A percentile compares a stretch with the other conserved stretches of the same genome.
Conservation (phyloP, 352 stramenopile species). For the Pythium oligandrum region DNA sequence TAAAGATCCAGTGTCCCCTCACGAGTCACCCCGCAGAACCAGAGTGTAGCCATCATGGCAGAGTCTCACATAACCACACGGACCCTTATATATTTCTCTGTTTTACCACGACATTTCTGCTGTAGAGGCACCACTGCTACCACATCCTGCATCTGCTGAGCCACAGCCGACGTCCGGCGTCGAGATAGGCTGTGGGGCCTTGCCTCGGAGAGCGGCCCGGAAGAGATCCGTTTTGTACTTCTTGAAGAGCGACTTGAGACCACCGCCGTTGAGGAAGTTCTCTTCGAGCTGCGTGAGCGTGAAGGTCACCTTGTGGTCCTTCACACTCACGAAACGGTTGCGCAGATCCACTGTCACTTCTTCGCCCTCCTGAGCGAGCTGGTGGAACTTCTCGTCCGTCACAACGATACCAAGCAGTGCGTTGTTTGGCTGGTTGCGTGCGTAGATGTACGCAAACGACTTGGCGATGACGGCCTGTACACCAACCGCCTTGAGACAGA, state of each 20-base stretch:
- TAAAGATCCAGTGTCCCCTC: conserved; percentile 11
- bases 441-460: conserved; percentile 86
- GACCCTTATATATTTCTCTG: not conserved
- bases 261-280: conserved; percentile 73
- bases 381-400: conserved; percentile 76
- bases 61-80: not conserved
- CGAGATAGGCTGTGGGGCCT: conserved; percentile 50
- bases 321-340: conserved; percentile 56
- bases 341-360: conserved; percentile 70
- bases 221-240: conserved; percentile 85
- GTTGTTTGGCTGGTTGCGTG: conserved; percentile 82
- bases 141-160: conserved; percentile 6
- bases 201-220: conserved; percentile 70
- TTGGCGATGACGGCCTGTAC: conserved; percentile 81
- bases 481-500: conserved; percentile 76
- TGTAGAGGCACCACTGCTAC: conserved; percentile 1
- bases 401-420: conserved; percentile 76
- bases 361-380: conserved; percentile 56
- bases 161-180: conserved; percentile 58
- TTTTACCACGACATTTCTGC: conserved; percentile 13
- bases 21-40: not conserved
- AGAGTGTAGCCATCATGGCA: conserved; percentile 4
- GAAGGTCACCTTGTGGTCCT: conserved; percentile 60
- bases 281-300: conserved; percentile 74
- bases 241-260: conserved; percentile 72